Percentiles rank a stretch among this genome's conserved stretches.
Evolutionary conservation across 371 early-diverging fungal species (phyloP).

Genomic region (Vairimorpha apis): DNA sequence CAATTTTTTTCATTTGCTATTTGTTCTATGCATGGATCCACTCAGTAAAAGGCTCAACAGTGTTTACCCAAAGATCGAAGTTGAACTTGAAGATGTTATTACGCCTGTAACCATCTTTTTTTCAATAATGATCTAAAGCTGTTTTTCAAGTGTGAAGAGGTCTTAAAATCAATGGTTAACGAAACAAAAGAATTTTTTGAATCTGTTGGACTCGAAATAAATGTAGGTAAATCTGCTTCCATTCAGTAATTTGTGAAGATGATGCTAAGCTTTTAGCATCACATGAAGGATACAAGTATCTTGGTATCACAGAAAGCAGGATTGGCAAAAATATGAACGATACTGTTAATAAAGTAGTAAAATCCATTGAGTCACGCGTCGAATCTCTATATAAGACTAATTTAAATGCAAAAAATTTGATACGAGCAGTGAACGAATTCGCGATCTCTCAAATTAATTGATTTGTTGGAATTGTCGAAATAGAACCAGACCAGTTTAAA

Average conservation of each 20-base stretch:
- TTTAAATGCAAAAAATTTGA: neutral
- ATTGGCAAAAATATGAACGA: neutral
- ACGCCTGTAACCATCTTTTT: constrained; percentile 1
- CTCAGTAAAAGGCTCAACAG: constrained; percentile 6
- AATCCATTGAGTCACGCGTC: neutral
- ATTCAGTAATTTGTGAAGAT: neutral
- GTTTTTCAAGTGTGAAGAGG: neutral
- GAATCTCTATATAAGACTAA: neutral
- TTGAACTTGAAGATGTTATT: neutral
- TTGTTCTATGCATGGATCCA: constrained; percentile 31
- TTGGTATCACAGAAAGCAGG: neutral
- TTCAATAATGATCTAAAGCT: neutral
- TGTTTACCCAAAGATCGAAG: constrained; percentile 2
- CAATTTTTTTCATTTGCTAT: constrained; percentile 10
- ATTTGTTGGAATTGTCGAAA: neutral
- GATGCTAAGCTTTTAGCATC: neutral
- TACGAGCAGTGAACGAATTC: neutral
- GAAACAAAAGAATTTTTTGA: neutral
- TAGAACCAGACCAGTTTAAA: constrained; percentile 9
- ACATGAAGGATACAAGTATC: constrained; percentile 9
- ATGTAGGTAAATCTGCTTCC: neutral
- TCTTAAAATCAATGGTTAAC: neutral
- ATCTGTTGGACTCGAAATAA: neutral
- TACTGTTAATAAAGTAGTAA: neutral
- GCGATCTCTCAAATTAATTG: constrained; percentile 2